Evolutionary conservation across 129 eudicot species (phyloP).

Genomic region (Chrysanthemum seticuspe): DNA sequence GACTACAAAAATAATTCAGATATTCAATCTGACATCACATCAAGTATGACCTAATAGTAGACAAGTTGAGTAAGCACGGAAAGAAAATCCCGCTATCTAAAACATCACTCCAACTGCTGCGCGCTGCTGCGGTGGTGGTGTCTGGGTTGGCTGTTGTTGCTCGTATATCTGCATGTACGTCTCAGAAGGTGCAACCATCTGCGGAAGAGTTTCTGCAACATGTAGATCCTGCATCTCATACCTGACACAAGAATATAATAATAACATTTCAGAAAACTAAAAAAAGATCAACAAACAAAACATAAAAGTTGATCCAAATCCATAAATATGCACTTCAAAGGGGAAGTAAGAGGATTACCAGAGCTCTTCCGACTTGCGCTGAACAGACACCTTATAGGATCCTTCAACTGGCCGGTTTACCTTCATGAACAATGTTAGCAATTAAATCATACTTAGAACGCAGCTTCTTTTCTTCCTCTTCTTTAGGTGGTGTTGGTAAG

Average conservation of each 20-base stretch:
- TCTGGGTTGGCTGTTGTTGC: conserved; percentile 53
- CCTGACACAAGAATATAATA: conserved; percentile 37
- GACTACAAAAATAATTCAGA: conserved; percentile 17
- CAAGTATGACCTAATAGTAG: not conserved
- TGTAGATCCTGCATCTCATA: conserved; percentile 96
- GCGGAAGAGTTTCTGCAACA: conserved; percentile 79
- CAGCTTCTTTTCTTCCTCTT: no score
- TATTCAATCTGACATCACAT: not conserved
- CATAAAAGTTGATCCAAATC: not conserved
- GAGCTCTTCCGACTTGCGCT: conserved; percentile 91
- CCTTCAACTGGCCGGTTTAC: no score
- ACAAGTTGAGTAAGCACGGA: conserved; percentile 5
- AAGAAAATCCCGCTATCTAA: not conserved
- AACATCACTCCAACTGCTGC: not conserved
- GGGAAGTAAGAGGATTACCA: conserved; percentile 46
- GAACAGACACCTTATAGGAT: conserved; percentile 77
- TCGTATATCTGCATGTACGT: conserved; percentile 95
- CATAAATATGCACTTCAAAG: not conserved
- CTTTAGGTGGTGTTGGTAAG: conserved; percentile 7
- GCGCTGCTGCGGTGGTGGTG: conserved; percentile 2
- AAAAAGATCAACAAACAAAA: not conserved
- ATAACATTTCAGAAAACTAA: not conserved
- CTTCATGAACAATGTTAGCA: no score
- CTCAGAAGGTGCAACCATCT: conserved; percentile 90
- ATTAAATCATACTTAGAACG: no score